These are phyloP conservation scores for Coix lacrymajobi DNA, from an alignment of 176 grass and related monocot genomes.

Conservation along the genomic window DNA sequence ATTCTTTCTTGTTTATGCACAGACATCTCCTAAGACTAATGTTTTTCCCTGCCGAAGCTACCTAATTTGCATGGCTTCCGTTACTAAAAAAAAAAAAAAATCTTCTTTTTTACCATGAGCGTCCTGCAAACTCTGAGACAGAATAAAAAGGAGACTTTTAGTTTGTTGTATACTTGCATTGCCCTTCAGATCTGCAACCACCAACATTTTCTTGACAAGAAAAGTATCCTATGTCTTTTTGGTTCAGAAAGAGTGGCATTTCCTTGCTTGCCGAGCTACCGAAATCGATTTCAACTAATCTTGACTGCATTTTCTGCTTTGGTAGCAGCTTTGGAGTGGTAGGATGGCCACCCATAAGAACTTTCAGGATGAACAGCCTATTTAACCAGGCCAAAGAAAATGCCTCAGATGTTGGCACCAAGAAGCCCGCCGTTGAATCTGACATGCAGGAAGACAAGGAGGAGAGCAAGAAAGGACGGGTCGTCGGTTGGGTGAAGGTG, in stretches of 20 bases:
- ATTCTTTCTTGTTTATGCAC: not conserved
- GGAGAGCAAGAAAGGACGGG: conserved; percentile 27
- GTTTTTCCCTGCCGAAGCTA: not conserved
- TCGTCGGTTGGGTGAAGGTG: conserved; percentile 59
- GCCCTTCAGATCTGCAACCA: conserved; percentile 9
- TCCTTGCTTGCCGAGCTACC: not conserved
- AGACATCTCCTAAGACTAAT: not conserved
- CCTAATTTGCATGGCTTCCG: not conserved
- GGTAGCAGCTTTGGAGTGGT: conserved; percentile 53
- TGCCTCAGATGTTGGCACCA: conserved; percentile 5
- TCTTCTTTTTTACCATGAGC: not conserved
- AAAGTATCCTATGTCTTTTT: not conserved
- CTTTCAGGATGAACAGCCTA: conserved; percentile 82
- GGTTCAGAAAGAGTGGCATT: not conserved
- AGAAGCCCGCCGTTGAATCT: conserved; percentile 18
- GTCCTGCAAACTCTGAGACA: not conserved
- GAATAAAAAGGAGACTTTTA: not conserved
- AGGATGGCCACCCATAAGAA: conserved; percentile 84
- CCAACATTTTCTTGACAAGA: not conserved
- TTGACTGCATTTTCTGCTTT: not conserved
- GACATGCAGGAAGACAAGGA: conserved; percentile 37
- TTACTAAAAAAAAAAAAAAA: no score
- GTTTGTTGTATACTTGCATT: not conserved
- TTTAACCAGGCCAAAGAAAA: conserved; percentile 61
- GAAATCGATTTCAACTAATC: not conserved